phyloP scores from a whole-genome alignment of 192 early-diverging fungal genomes.

The Entomortierella lignicola region DNA sequence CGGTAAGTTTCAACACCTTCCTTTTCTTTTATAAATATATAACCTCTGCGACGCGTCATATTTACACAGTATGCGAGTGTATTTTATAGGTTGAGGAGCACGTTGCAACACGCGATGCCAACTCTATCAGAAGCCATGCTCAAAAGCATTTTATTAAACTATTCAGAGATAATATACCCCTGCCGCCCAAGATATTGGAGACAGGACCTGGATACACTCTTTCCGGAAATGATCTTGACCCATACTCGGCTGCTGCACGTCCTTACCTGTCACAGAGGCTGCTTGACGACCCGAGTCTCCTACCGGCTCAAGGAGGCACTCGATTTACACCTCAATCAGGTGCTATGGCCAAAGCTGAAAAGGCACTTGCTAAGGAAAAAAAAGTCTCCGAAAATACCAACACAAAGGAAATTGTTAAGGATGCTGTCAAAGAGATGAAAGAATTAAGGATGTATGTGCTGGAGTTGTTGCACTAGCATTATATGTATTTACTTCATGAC shows the following conservation, averaged over 20 bases:
- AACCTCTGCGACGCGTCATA: background rate
- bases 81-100: conserved; percentile 70
- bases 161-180: conserved; percentile 81
- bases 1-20: too few relatives aligned
- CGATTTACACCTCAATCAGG: conserved; percentile 25
- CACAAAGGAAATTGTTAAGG: conserved; percentile 9
- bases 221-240: conserved; percentile 89
- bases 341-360: conserved; percentile 34
- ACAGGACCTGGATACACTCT: conserved; percentile 84
- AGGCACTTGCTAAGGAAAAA: conserved; percentile 31
- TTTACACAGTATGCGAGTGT: background rate
- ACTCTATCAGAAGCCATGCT: conserved; percentile 89
- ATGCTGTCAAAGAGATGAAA: conserved; percentile 27
- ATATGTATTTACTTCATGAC: too few relatives aligned
- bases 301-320: conserved; percentile 42
- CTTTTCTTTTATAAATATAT: too few relatives aligned
- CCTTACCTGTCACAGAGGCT: conserved; percentile 71
- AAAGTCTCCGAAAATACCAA: conserved; percentile 5
- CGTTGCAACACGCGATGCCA: conserved; percentile 81
- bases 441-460: conserved; percentile 37
- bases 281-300: conserved; percentile 29
- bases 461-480: background rate
- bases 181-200: conserved; percentile 83
- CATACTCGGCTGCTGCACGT: conserved; percentile 85
- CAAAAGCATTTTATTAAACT: conserved; percentile 95